These are phyloP conservation scores for Tricholoma hemisulphureum DNA, from an alignment of 768 basidiomycete species.

Conservation along the genomic window DNA sequence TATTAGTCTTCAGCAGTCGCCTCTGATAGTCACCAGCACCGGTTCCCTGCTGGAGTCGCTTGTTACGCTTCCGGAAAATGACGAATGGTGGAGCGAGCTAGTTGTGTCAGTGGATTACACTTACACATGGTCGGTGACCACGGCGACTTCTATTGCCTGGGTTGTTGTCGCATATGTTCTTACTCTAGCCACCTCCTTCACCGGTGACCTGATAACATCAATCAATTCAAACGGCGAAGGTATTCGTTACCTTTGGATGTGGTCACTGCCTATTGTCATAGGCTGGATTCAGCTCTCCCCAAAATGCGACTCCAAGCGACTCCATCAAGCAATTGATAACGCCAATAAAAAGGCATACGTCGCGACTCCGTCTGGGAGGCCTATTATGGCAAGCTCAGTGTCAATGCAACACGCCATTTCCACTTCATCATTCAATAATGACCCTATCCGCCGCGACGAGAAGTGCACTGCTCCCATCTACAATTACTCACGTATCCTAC, in stretches of 20 bases:
- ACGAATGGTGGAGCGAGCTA: slow-evolving; percentile 40
- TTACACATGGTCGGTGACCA: slow-evolving; percentile 38
- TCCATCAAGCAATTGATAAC: slow-evolving; percentile 26
- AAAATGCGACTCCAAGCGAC: slow-evolving; percentile 36
- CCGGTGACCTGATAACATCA: slow-evolving; percentile 16
- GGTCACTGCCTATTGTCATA: slow-evolving; percentile 43
- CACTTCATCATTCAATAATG: slow-evolving; percentile 5
- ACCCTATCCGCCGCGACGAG: slow-evolving; percentile 19
- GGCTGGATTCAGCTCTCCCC: too few species aligned
- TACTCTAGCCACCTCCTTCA: slow-evolving; percentile 36
- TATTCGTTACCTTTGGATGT: slow-evolving; percentile 43
- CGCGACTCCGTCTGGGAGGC: slow-evolving; percentile 8
- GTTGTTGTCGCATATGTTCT: slow-evolving; percentile 43
- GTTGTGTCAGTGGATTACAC: slow-evolving; percentile 31
- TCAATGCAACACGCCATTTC: slow-evolving; percentile 21
- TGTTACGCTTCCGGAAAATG: slow-evolving; percentile 40
- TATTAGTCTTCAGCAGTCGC: slow-evolving; percentile 41
- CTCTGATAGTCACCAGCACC: slow-evolving; percentile 30
- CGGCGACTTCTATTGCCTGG: slow-evolving; percentile 42
- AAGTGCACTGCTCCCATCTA: slow-evolving; percentile 25
- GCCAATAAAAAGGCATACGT: slow-evolving; percentile 32
- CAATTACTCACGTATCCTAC: too few species aligned
- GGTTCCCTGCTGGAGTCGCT: slow-evolving; percentile 37
- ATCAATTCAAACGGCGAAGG: slow-evolving; percentile 37
- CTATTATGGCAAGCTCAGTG: neutral